Percentiles rank a stretch among this genome's conserved stretches.
Evolutionary conservation across 345 rosid genomes (phyloP).

Genomic region (Lepidium africanum): DNA sequence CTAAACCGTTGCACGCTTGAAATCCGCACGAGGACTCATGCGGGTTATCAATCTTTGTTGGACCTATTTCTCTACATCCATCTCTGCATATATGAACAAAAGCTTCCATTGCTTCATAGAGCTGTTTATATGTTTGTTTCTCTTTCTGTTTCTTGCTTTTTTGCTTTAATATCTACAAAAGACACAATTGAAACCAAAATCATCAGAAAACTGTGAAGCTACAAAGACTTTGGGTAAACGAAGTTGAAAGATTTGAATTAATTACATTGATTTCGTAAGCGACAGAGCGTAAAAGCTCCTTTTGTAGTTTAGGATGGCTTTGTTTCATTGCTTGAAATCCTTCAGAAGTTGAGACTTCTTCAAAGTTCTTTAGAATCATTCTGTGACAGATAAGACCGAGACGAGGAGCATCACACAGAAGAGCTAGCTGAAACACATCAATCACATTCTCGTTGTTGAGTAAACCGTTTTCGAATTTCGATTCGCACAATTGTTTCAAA

Average conservation of each 20-base stretch:
- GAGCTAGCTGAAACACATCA: conserved; percentile 74
- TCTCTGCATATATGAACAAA: conserved; percentile 87
- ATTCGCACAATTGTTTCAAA: conserved; percentile 53
- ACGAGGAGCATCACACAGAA: conserved; percentile 78
- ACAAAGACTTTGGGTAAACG: not conserved
- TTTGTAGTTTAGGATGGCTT: conserved; percentile 72
- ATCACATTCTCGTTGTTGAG: conserved; percentile 60
- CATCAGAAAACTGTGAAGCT: not conserved
- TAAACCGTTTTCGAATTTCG: conserved; percentile 40
- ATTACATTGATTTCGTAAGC: conserved; percentile 50
- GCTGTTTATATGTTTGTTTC: conserved; percentile 50
- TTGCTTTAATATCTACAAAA: conserved; percentile 42
- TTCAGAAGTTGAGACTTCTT: conserved; percentile 41
- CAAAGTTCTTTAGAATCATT: conserved; percentile 45
- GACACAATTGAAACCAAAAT: not conserved
- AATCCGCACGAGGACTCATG: conserved; percentile 47
- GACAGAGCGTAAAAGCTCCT: conserved; percentile 48
- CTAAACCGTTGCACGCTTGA: conserved; percentile 71
- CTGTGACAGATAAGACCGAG: conserved; percentile 62
- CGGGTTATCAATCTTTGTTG: conserved; percentile 49
- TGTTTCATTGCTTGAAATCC: conserved; percentile 75
- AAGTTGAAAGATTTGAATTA: not conserved
- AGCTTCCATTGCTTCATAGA: conserved; percentile 88
- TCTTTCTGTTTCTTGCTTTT: conserved; percentile 49
- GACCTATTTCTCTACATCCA: conserved; percentile 86